phyloP scores from a whole-genome alignment of 1,139 yeast species.

The Geotrichum bryndzae region DNA sequence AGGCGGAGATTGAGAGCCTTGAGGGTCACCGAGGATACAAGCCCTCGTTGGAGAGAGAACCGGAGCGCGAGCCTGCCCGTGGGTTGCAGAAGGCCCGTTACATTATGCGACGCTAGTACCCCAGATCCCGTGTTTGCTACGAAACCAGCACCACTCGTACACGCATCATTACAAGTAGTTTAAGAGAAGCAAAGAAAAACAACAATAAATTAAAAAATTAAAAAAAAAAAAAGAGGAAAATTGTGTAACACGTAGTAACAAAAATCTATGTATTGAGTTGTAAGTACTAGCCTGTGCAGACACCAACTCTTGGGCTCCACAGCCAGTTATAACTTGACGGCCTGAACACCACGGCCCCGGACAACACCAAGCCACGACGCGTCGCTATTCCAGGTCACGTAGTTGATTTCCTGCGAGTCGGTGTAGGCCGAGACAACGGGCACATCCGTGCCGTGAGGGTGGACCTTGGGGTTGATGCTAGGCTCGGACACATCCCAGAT shows the following conservation, averaged over 20 bases:
- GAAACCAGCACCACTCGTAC: neutral
- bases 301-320: too few species aligned
- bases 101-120: neutral
- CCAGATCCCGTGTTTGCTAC: neutral
- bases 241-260: neutral
- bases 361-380: constrained; percentile 84
- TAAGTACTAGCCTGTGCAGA: neutral
- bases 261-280: neutral
- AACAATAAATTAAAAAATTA: neutral
- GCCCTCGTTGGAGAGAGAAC: neutral
- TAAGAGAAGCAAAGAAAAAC: neutral
- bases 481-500: constrained; percentile 61
- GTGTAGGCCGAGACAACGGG: constrained; percentile 47
- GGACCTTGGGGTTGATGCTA: constrained; percentile 24
- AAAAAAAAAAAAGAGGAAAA: too few species aligned
- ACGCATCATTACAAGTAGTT: neutral
- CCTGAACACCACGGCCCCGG: constrained; percentile 76
- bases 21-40: neutral
- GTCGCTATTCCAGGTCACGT: constrained; percentile 63
- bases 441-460: constrained; percentile 4
- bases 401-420: constrained; percentile 65
- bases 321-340: constrained; percentile 36
- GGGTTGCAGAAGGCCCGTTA: neutral
- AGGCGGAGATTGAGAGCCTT: neutral
- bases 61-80: neutral